Evolutionary conservation across 495 filamentous ascomycete species (phyloP).

Genomic region (Annulohypoxylon stygium): DNA sequence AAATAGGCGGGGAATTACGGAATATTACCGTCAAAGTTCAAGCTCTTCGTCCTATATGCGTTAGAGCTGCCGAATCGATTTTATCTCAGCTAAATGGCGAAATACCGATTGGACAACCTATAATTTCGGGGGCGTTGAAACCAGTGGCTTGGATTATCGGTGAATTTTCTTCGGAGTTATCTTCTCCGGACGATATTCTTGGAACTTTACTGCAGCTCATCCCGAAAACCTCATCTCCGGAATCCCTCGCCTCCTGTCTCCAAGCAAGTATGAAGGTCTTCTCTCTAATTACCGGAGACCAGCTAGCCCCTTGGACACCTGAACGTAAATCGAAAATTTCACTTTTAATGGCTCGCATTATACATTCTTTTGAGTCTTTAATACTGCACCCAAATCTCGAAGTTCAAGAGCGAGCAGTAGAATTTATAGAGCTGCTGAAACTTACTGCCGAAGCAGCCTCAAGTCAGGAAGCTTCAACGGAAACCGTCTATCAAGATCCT

Average conservation of each 20-base stretch:
- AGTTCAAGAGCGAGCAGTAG: constrained; percentile 95
- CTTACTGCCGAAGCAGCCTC: constrained; percentile 83
- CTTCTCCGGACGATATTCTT: constrained; percentile 73
- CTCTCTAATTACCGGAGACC: constrained; percentile 70
- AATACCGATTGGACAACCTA: constrained; percentile 53
- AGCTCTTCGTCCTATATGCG: constrained; percentile 79
- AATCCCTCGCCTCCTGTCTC: constrained; percentile 79
- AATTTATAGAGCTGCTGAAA: constrained; percentile 89
- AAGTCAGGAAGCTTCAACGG: constrained; percentile 69
- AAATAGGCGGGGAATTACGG: constrained; percentile 85
- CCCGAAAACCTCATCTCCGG: constrained; percentile 65
- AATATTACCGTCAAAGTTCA: constrained; percentile 94
- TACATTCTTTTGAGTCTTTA: constrained; percentile 82
- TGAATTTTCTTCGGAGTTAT: constrained; percentile 82
- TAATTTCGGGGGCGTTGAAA: constrained; percentile 71
- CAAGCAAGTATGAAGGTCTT: constrained; percentile 91
- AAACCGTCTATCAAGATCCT: constrained; percentile 69
- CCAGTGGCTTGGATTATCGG: constrained; percentile 86
- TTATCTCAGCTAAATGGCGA: constrained; percentile 63
- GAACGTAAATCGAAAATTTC: constrained; percentile 76
- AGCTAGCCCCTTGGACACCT: constrained; percentile 69
- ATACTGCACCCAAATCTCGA: constrained; percentile 86
- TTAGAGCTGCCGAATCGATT: constrained; percentile 86
- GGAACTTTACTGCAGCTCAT: constrained; percentile 79
- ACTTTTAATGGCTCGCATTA: constrained; percentile 81